Evolutionary conservation across 352 stramenopile species (phyloP).

Genomic region (Phytophthora litchii): DNA sequence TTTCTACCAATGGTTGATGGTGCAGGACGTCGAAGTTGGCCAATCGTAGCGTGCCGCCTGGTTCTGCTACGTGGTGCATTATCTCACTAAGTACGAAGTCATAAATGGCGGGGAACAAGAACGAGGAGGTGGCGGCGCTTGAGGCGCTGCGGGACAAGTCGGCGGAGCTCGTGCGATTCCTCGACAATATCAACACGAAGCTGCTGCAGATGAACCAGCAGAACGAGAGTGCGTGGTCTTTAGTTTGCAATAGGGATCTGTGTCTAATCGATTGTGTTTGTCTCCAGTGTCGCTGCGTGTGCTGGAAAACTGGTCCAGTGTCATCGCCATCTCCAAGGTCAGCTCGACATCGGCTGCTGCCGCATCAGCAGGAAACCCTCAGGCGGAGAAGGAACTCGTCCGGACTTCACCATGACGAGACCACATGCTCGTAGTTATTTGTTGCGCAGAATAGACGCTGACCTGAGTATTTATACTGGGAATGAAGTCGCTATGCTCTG

Average conservation of each 20-base stretch:
- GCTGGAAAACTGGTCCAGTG: conserved; percentile 84
- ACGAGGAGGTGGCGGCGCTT: conserved; percentile 80
- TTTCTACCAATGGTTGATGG: conserved; percentile 20
- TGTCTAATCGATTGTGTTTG: neutral
- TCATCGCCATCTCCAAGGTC: conserved; percentile 76
- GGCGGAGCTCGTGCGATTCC: conserved; percentile 71
- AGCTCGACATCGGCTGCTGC: conserved; percentile 30
- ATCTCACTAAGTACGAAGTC: conserved; percentile 6
- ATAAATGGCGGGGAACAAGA: conserved; percentile 56
- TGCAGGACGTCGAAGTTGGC: neutral
- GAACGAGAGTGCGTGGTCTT: conserved; percentile 67
- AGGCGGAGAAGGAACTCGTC: conserved; percentile 58
- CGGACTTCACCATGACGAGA: conserved; percentile 48
- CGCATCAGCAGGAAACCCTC: conserved; percentile 30
- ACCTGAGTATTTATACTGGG: conserved; percentile 33
- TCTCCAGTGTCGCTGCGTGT: conserved; percentile 70
- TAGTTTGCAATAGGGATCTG: neutral
- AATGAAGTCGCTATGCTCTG: conserved; percentile 16
- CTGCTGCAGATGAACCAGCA: conserved; percentile 80
- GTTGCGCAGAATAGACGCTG: conserved; percentile 22
- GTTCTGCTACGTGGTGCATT: conserved; percentile 17
- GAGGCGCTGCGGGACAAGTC: conserved; percentile 82
- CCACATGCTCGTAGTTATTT: conserved; percentile 1
- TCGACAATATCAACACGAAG: conserved; percentile 80
- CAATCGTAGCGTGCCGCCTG: conserved; percentile 13